Percentiles rank a stretch among this genome's conserved stretches.
Conservation (phyloP, 2,329 filamentous ascomycete genomes). For the Neofusicoccum sp. region DNA sequence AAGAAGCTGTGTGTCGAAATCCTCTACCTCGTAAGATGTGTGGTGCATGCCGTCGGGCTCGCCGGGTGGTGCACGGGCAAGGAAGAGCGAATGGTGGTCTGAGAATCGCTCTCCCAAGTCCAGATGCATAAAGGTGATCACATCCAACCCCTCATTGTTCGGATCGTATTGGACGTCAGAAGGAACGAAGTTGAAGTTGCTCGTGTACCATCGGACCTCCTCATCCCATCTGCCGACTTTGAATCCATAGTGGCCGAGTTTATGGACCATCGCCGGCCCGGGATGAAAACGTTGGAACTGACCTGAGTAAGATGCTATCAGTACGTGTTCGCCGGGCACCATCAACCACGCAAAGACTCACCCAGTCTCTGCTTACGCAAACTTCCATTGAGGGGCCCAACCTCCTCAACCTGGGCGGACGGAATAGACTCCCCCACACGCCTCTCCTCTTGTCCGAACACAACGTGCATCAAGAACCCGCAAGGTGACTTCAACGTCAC, state of each 20-base stretch:
- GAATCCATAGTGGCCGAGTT: conserved; percentile 52
- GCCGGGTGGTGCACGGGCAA: conserved; percentile 37
- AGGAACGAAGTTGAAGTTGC: conserved; percentile 51
- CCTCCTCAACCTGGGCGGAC: conserved; percentile 30
- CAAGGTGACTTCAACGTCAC: conserved; percentile 54
- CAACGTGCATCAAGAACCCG: conserved; percentile 60
- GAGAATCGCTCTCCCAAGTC: conserved; percentile 53
- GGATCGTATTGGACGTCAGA: conserved; percentile 46
- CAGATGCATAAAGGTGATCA: conserved; percentile 57
- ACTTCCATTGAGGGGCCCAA: neutral
- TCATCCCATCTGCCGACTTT: conserved; percentile 40
- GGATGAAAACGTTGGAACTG: conserved; percentile 55
- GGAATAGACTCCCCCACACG: conserved; percentile 32
- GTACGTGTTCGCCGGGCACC: neutral
- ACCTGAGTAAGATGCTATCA: neutral
- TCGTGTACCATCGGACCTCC: conserved; percentile 48
- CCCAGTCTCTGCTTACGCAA: neutral
- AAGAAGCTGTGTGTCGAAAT: conserved; percentile 70
- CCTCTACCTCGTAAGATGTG: conserved; percentile 69
- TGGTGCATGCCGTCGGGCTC: conserved; percentile 62
- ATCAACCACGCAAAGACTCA: neutral
- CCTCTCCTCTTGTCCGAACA: conserved; percentile 53
- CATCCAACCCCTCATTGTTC: conserved; percentile 33
- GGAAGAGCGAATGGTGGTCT: conserved; percentile 61
- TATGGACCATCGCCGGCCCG: conserved; percentile 53